Percentiles rank a stretch among this genome's conserved stretches.
Evolutionary conservation across 129 eudicot species (phyloP).

Genomic region (Gnaphalium uliginosum): DNA sequence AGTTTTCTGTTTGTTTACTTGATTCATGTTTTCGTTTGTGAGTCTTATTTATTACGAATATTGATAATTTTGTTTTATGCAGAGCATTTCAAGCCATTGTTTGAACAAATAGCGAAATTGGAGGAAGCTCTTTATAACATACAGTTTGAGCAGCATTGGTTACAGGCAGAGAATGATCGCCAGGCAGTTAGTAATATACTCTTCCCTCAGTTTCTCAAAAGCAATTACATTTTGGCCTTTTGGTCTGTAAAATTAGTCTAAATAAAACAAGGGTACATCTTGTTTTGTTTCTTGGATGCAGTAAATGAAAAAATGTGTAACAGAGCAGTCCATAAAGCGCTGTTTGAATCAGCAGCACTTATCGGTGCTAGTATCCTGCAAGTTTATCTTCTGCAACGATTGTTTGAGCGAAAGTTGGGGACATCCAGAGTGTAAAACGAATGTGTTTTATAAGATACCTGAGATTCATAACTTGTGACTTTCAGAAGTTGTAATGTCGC

Average conservation of each 20-base stretch:
- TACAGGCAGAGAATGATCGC: constrained; percentile 32
- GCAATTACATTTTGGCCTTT: background rate
- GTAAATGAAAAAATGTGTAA: constrained; percentile 62
- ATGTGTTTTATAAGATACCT: background rate
- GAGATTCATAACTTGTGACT: background rate
- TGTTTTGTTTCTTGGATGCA: constrained; percentile 31
- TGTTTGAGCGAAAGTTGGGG: constrained; percentile 67
- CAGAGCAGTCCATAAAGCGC: constrained; percentile 69
- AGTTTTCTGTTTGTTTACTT: background rate
- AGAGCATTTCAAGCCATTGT: constrained; percentile 36
- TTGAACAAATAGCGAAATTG: constrained; percentile 29
- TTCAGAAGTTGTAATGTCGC: background rate
- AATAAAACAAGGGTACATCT: background rate
- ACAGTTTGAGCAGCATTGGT: constrained; percentile 41
- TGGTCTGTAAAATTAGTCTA: background rate
- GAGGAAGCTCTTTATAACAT: constrained; percentile 35
- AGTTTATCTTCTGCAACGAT: constrained; percentile 55
- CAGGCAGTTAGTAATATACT: constrained; percentile 28
- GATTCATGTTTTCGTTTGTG: background rate
- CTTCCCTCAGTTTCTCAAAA: background rate
- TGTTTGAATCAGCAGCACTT: constrained; percentile 64
- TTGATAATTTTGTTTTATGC: background rate
- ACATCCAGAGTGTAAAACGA: background rate
- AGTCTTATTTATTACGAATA: background rate
- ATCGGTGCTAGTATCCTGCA: constrained; percentile 64